Evolutionary conservation across 2,329 filamentous ascomycete species (phyloP).

Genomic region (Colletotrichum navitas): DNA sequence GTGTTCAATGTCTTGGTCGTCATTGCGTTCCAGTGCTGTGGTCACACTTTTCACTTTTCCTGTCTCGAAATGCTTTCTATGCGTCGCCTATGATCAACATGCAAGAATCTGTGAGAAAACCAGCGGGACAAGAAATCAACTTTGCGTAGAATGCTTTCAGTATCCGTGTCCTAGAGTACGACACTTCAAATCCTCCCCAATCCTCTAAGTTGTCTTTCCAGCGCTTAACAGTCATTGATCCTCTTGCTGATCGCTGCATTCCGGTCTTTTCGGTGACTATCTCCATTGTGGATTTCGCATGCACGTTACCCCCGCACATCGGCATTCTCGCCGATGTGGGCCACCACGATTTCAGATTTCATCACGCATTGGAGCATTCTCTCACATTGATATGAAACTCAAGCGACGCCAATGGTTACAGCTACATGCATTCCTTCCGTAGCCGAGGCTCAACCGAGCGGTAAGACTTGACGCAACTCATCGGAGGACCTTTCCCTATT

Average conservation of each 20-base stretch:
- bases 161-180: background rate
- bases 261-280: conserved; percentile 14
- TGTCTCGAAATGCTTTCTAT: background rate
- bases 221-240: background rate
- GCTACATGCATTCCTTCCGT: background rate
- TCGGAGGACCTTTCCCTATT: background rate
- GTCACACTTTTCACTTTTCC: background rate
- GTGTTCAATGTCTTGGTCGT: conserved; percentile 7
- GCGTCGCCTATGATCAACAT: no score
- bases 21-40: conserved; percentile 10
- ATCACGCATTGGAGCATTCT: no score
- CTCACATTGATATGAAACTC: conserved; percentile 1
- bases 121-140: no score
- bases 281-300: conserved; percentile 16
- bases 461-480: background rate
- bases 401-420: background rate
- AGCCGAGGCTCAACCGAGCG: conserved; percentile 8
- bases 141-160: background rate
- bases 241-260: conserved; percentile 25
- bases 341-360: background rate
- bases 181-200: no score
- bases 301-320: conserved; percentile 3
- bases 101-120: background rate
- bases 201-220: background rate
- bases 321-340: conserved; percentile 38